Conservation (phyloP, 768 basidiomycete species). For the Leccinum aurantiacum region DNA sequence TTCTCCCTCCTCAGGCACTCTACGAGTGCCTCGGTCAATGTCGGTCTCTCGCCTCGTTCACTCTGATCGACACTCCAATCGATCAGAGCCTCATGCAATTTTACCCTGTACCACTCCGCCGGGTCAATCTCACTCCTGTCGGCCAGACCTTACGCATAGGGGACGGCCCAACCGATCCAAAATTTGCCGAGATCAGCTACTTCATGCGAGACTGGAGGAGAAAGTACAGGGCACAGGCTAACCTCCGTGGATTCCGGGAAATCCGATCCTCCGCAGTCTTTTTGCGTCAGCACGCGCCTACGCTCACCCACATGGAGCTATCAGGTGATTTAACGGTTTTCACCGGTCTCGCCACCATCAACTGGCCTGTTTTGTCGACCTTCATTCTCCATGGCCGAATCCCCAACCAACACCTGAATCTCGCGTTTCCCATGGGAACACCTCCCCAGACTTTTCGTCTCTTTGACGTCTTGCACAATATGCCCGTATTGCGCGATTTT, state of each 20-base stretch:
- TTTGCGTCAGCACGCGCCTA: conserved; percentile 30
- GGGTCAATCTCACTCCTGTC: conserved; percentile 32
- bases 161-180: conserved; percentile 34
- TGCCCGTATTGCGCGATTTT: conserved; percentile 32
- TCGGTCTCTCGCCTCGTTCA: conserved; percentile 26
- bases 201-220: conserved; percentile 38
- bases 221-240: conserved; percentile 34
- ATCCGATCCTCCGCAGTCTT: conserved; percentile 32
- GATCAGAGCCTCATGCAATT: conserved; percentile 36
- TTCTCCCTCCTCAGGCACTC: conserved; percentile 32
- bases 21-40: conserved; percentile 32
- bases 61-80: conserved; percentile 35
- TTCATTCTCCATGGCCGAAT: conserved; percentile 34
- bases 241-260: conserved; percentile 30
- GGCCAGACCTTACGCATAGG: conserved; percentile 37
- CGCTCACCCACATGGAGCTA: conserved; percentile 32
- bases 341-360: conserved; percentile 28
- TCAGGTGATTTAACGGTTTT: conserved; percentile 32
- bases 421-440: conserved; percentile 17
- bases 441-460: conserved; percentile 11
- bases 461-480: conserved; percentile 32
- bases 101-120: conserved; percentile 25
- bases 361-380: conserved; percentile 32
- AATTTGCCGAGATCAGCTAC: conserved; percentile 33
- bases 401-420: conserved; percentile 17